Conservation (phyloP, 2,329 filamentous ascomycete species). For the Exophiala sp. region DNA sequence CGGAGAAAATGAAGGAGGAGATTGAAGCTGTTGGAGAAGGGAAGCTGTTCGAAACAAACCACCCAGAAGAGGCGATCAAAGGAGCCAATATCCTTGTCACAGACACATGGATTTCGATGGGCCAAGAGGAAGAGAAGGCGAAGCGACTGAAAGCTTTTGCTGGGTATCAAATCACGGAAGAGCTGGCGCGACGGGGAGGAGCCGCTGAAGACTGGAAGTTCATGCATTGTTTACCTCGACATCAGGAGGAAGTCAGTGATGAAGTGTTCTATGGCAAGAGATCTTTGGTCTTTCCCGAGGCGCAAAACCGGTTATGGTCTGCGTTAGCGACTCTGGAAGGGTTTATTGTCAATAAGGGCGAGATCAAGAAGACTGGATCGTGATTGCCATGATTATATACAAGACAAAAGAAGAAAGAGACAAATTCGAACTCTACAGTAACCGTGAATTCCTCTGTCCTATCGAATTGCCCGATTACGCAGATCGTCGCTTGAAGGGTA, state of each 20-base stretch:
- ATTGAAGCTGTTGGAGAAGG: slow-evolving; percentile 63
- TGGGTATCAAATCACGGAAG: slow-evolving; percentile 87
- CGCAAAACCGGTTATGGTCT: slow-evolving; percentile 90
- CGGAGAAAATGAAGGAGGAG: slow-evolving; percentile 66
- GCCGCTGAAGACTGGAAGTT: slow-evolving; percentile 92
- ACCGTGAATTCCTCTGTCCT: too few species aligned
- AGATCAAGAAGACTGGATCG: slow-evolving; percentile 47
- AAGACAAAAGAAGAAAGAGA: background rate
- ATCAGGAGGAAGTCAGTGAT: slow-evolving; percentile 88
- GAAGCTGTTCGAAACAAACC: slow-evolving; percentile 68
- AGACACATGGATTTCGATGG: slow-evolving; percentile 98
- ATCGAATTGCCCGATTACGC: too few species aligned
- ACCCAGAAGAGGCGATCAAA: slow-evolving; percentile 81
- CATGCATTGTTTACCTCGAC: slow-evolving; percentile 95
- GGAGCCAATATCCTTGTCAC: slow-evolving; percentile 87
- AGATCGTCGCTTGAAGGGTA: too few species aligned
- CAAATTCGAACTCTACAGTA: too few species aligned
- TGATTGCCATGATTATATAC: background rate
- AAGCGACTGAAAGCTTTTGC: slow-evolving; percentile 76
- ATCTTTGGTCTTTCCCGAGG: slow-evolving; percentile 88
- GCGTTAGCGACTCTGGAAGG: slow-evolving; percentile 81
- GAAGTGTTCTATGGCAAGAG: slow-evolving; percentile 87
- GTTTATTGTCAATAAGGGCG: slow-evolving; percentile 93
- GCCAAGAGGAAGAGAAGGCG: slow-evolving; percentile 80
- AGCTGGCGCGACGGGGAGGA: slow-evolving; percentile 76